Conservation (phyloP, 441 rosid species). For the Corymbia citriodora region DNA sequence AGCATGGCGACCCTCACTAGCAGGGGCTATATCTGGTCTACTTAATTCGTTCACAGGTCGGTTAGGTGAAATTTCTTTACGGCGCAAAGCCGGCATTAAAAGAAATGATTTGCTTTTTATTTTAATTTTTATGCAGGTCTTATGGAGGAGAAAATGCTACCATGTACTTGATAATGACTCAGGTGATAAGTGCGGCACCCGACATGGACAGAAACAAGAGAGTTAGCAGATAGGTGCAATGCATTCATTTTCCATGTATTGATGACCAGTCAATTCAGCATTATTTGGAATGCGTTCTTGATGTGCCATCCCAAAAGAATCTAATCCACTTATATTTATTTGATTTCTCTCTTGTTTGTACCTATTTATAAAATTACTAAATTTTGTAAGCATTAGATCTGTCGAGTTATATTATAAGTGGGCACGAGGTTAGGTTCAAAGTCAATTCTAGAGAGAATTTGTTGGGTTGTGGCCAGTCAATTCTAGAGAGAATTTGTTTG, state of each 20-base stretch:
- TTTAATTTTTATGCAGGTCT: not conserved
- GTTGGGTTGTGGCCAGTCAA: rapidly evolving
- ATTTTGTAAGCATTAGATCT: not conserved
- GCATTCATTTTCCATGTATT: not conserved
- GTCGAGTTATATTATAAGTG: not conserved
- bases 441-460: not conserved
- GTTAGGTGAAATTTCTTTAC: not conserved
- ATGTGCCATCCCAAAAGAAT: not conserved
- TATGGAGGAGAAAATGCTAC: not conserved
- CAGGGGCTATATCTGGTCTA: no score
- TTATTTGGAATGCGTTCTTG: not conserved
- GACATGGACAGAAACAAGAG: not conserved
- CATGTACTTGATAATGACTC: not conserved
- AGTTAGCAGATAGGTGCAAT: not conserved
- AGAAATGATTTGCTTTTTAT: not conserved
- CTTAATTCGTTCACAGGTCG: not conserved
- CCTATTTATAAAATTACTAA: not conserved
- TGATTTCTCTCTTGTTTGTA: not conserved
- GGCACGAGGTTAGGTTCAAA: not conserved
- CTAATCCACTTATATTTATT: not conserved
- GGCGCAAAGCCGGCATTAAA: not conserved
- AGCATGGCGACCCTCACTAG: not conserved
- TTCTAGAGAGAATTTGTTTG: not conserved
- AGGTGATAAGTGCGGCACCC: no score
- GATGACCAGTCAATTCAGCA: not conserved